Evolutionary conservation across 2,329 filamentous ascomycete genomes (phyloP).

Genomic region (Botrytis fabae): DNA sequence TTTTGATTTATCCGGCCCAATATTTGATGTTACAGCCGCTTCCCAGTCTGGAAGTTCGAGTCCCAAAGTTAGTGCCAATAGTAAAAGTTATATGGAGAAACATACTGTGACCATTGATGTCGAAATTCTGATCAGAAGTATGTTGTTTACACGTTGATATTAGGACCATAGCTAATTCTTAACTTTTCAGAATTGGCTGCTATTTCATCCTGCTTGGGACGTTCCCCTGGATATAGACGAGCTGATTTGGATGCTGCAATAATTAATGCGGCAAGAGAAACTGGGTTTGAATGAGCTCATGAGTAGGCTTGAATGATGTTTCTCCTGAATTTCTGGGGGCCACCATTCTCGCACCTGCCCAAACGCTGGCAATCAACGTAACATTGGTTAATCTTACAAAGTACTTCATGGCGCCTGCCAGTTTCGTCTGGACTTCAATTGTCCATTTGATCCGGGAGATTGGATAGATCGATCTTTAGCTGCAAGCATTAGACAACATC

Average conservation of each 20-base stretch:
- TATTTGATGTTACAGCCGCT: conserved; percentile 4
- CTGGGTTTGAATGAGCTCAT: conserved; percentile 5
- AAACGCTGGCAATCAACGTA: not conserved
- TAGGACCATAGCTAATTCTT: not conserved
- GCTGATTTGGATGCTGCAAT: conserved; percentile 41
- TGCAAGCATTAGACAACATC: not conserved
- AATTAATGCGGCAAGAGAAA: conserved; percentile 12
- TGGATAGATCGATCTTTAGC: not conserved
- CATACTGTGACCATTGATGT: conserved; percentile 38
- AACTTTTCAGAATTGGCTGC: conserved; percentile 34
- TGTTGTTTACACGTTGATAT: conserved; percentile 24
- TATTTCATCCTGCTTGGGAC: conserved; percentile 38
- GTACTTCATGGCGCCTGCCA: not conserved
- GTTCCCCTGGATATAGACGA: conserved; percentile 39
- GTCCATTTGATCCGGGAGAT: not conserved
- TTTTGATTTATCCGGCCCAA: conserved; percentile 9
- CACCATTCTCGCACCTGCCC: not conserved
- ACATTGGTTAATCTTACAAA: not conserved
- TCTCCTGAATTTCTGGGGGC: too few relatives aligned
- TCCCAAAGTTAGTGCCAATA: conserved; percentile 7
- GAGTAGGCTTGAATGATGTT: not conserved
- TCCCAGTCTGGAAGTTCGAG: not conserved
- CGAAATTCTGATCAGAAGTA: conserved; percentile 38
- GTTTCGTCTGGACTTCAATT: not conserved
- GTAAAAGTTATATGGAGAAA: conserved; percentile 26